phyloP scores from a whole-genome alignment of 2,329 filamentous ascomycete species.

The Curvularia lunata region DNA sequence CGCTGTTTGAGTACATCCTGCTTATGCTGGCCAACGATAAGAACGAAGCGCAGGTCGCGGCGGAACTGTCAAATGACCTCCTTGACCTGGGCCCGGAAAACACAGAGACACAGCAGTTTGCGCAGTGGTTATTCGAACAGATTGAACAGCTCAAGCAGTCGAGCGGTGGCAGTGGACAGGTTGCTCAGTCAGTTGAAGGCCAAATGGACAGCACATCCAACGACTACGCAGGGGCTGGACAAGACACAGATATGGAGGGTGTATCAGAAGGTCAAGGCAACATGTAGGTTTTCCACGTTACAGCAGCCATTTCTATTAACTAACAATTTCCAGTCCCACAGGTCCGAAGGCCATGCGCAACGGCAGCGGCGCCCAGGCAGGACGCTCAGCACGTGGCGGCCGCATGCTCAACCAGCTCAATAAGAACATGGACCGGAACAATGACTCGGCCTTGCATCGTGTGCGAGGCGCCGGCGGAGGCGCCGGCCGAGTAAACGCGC shows the following conservation, averaged over 20 bases:
- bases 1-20: constrained; percentile 93
- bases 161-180: constrained; percentile 52
- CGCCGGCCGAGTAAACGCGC: constrained; percentile 80
- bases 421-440: constrained; percentile 78
- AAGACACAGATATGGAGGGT: constrained; percentile 76
- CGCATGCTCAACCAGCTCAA: constrained; percentile 85
- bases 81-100: constrained; percentile 84
- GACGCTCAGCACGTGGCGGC: constrained; percentile 61
- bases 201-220: constrained; percentile 33
- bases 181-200: constrained; percentile 27
- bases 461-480: constrained; percentile 75
- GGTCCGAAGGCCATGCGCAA: constrained; percentile 95
- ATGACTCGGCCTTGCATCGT: constrained; percentile 79
- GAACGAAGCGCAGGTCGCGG: constrained; percentile 85
- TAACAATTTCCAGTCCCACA: constrained; percentile 74
- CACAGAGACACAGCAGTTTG: constrained; percentile 80
- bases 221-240: constrained; percentile 45
- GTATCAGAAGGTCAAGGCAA: constrained; percentile 52
- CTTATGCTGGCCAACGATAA: constrained; percentile 97
- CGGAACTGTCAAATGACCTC: constrained; percentile 86
- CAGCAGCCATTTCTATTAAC: constrained; percentile 8
- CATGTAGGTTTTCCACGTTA: constrained; percentile 48
- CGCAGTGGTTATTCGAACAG: constrained; percentile 91
- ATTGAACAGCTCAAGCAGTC: constrained; percentile 72
- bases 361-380: constrained; percentile 53